Evolutionary conservation across 2,329 filamentous ascomycete genomes (phyloP), one percentile per base, ranked within the genome.

Genomic region (Hymenoscyphus salicellus): DNA sequence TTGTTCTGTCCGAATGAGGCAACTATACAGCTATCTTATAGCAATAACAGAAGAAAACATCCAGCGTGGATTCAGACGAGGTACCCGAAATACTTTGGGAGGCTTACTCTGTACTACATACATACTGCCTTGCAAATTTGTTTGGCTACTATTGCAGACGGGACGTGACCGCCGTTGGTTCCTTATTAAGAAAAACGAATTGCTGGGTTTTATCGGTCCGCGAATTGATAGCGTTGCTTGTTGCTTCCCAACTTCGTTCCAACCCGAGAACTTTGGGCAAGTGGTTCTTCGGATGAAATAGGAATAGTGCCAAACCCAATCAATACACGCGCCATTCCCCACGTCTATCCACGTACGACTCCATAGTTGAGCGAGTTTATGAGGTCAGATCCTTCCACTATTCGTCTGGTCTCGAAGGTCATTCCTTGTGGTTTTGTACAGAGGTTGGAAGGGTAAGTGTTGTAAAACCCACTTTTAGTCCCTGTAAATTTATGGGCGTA

Each of bases 181-280:
- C 26, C 20, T 52, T 52, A 14, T 26, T 26, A 11, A 52, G n/a
- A 10, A 23, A 52, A 52, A 14, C 23, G 20, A 52, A 52, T 52
- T 52, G 20, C 46, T 52, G 46, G 46, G 46, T 52, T 43, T 26
- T 26, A 52, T 52, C 46, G 46, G 46, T 26, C 46, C 46, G 46
- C 20, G 8, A 26, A 52, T 26, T 52, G 20, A 52, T 52, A 26
- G 46, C 46, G 36, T 38, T 38, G 28, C 28, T 30, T 30, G 28
- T 30, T 30, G 36, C 36, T 17, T 38, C 36, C 33, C 36, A 38
- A 17, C 14, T 16, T 38, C 36, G 36, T 38, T 17, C 36, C 36
- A 38, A 38, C 36, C 36, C 36, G 36, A 38, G 36, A 11, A 52
- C 20, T 52, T 26, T 26, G 23, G 11, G 46, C 10, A 52, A 23